Evolutionary conservation across 805 yeast species (phyloP), one percentile per base, ranked within the genome.

Genomic region (Saccharomycopsis guyanensis): DNA sequence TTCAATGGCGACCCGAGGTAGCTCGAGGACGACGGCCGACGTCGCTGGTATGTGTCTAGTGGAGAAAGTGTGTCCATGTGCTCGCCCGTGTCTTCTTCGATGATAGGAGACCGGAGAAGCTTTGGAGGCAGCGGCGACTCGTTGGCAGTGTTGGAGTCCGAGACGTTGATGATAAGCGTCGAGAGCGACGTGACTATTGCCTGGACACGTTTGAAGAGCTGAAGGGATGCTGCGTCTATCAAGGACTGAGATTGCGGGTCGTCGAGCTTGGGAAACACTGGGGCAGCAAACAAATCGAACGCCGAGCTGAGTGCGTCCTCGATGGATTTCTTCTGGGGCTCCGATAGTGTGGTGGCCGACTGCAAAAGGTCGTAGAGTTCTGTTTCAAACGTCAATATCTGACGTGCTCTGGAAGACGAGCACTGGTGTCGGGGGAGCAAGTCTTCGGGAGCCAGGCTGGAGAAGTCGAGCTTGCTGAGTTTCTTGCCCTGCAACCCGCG

Each of bases 151-250:
- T 22, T 32, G 19, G 33, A 12, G 10, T 34, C 60, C 3, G 54
- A 57, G 19, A 55, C 59, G 27, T 55, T 52, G 58, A 65, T 60
- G 12, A 65, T 57, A 42, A 65, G 49, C 6, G 62, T 56, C 4
- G 68, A 61, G 38, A 66, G 44, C 0, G 65, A 47, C 31, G 58
- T 55, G 2, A 67, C 61, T 29, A 64, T 46, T 12, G 45, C 55
- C 45, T 67, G 71, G 55, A 66, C 59, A 43, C 55, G 56, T n/a
- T 60, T 53, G 40, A 58, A 60, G 3, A 65, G 41, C 5, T 52
- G 53, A 3, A 57, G 39, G 10, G 61, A 54, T 1, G 63, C 57
- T 0, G 56, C 33, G 42, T 62, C 67, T 6, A 61, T 61, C 35
- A 63, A 46, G 8, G 63, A 60, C 6, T 39, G 36, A 5, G 20